A percentile compares a stretch with the other conserved stretches of the same genome.
phyloP scores from a whole-genome alignment of 2,329 filamentous ascomycete species.

The Coniochaeta hoffmannii region DNA sequence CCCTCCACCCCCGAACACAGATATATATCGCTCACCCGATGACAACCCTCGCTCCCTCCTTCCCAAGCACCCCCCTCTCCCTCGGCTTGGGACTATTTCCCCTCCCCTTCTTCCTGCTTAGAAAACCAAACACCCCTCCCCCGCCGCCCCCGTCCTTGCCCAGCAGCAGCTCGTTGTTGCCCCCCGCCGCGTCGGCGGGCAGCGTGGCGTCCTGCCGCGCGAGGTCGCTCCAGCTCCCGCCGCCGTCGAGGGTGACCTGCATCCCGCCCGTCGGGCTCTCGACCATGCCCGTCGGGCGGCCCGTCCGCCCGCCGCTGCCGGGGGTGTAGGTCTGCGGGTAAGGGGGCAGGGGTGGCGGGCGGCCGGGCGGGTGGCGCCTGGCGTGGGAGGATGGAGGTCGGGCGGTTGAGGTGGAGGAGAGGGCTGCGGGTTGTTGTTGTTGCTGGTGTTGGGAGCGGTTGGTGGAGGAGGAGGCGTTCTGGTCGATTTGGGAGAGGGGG shows the following conservation, averaged over 20 bases:
- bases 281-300: slow-evolving; percentile 51
- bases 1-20: too few relatives aligned
- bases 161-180: slow-evolving; percentile 31
- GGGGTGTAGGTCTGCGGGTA: slow-evolving; percentile 38
- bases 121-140: slow-evolving; percentile 75
- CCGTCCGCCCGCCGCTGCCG: slow-evolving; percentile 11
- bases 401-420: background rate
- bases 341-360: slow-evolving; percentile 32
- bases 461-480: background rate
- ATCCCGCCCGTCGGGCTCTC: slow-evolving; percentile 76
- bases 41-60: slow-evolving; percentile 83
- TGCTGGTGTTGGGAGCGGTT: slow-evolving; percentile 11
- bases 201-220: slow-evolving; percentile 76
- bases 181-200: slow-evolving; percentile 55
- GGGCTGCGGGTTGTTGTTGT: background rate
- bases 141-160: slow-evolving; percentile 57
- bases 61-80: slow-evolving; percentile 87
- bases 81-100: slow-evolving; percentile 91
- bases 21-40: slow-evolving; percentile 59
- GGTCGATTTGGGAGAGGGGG: background rate
- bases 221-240: slow-evolving; percentile 85
- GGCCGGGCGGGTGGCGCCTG: slow-evolving; percentile 16
- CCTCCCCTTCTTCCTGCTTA: slow-evolving; percentile 81
- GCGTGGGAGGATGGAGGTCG: slow-evolving; percentile 6
- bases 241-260: slow-evolving; percentile 83